phyloP scores from a whole-genome alignment of 176 grass and related monocot species.

The Hsuehochloa calcarea region DNA sequence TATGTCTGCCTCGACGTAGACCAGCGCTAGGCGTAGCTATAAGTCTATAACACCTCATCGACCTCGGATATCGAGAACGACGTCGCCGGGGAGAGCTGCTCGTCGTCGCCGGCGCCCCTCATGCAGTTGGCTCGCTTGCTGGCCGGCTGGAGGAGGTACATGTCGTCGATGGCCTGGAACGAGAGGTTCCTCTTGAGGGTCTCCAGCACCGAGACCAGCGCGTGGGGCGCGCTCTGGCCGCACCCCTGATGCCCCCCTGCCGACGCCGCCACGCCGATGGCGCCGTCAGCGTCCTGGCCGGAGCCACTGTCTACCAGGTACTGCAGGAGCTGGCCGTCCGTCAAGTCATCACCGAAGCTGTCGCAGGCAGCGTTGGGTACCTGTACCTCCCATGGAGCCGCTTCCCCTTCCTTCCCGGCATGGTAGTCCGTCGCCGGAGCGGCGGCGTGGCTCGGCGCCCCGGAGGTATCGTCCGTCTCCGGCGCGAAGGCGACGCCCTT shows the following conservation, averaged over 20 bases:
- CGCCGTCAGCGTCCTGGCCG: background rate
- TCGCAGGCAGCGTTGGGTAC: no score
- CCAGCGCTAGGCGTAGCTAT: background rate
- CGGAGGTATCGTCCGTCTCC: background rate
- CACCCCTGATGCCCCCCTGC: background rate
- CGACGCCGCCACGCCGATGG: background rate
- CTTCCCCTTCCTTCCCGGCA: background rate
- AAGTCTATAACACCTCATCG: background rate
- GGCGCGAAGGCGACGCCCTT: slow-evolving; percentile 16
- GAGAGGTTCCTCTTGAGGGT: slow-evolving; percentile 48
- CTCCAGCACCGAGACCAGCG: slow-evolving; percentile 39
- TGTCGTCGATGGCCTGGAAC: slow-evolving; percentile 45
- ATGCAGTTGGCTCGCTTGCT: slow-evolving; percentile 15
- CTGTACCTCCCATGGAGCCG: background rate
- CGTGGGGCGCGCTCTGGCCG: background rate
- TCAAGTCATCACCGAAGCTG: slow-evolving; percentile 7
- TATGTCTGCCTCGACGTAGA: no score
- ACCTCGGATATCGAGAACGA: slow-evolving; percentile 1
- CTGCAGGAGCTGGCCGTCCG: slow-evolving; percentile 13
- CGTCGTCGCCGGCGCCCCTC: background rate
- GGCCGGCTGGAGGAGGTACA: slow-evolving; percentile 19
- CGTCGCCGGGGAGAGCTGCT: background rate
- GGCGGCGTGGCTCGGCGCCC: background rate
- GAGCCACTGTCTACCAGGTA: background rate
- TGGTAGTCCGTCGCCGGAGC: background rate